Base-by-base conservation (phyloP, 495 filamentous ascomycete genomes). In the Opeltia flavorubescens region DNA sequence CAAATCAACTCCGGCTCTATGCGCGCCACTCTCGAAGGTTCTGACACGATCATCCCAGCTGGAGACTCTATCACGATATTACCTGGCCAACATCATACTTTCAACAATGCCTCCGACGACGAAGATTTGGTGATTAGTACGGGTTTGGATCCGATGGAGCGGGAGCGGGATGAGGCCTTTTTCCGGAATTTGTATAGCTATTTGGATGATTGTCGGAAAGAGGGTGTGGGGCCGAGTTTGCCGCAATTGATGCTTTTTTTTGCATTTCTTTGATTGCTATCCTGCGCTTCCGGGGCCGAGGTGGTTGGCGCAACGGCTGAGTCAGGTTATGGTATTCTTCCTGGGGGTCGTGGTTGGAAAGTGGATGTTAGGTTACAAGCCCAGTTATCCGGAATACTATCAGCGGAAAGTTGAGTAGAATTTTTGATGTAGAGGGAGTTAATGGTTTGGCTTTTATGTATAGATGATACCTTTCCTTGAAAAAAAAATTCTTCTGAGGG, bases 291-390 rank as follows among this genome's bases (percentile, higher is more conserved):
- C 49, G 23, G 48, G 49, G 15, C 49, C 49, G 3, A 51, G 33
- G 33, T 11, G 18, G 8, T 8, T 41, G 4, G 7, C 11, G 24
- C 45, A n/a, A 21, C 33, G 18, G 29, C 18, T 51, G 30, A 41
- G 49, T 1, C 3, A 25, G 44, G 1, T 1, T 9, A 4, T 47
- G 6, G 34, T 39, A 6, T 17, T 39, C 11, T 1, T 47, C 12
- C n/a, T 51, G 30, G 49, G 49, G 6, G 44, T 51, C 12, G 26
- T 51, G 30, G 20, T 51, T 9, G 49, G 49, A 18, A 48, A 51
- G 44, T 47, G 43, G 49, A 2, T 51, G 44, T 24, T 51, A 21
- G 49, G 49, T 3, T 39, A 35, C 12, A 36, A 48, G 43, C 31
- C 31, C 8, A 51, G 29, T 9, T 51, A 51, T 34, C 45, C 30